phyloP scores from a whole-genome alignment of 1,139 yeast species.

The Arxiozyma heterogenica region DNA sequence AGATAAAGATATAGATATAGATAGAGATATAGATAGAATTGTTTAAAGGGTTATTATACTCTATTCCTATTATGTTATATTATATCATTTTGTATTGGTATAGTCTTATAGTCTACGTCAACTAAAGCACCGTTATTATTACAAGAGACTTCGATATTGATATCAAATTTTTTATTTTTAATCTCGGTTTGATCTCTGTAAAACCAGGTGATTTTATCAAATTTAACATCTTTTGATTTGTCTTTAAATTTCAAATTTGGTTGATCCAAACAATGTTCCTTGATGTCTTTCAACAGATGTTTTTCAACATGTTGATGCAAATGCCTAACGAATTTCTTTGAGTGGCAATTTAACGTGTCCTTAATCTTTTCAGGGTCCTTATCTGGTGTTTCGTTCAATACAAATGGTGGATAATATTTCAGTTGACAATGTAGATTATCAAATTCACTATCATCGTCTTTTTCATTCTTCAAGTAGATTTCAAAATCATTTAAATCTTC shows the following conservation, averaged over 20 bases:
- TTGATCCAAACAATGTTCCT: conserved; percentile 46
- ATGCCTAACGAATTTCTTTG: conserved; percentile 63
- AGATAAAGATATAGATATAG: no score
- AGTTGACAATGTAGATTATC: conserved; percentile 60
- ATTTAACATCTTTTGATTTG: conserved; percentile 41
- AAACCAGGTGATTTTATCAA: conserved; percentile 42
- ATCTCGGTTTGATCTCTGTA: conserved; percentile 43
- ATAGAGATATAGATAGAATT: not conserved
- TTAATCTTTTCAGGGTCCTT: conserved; percentile 64
- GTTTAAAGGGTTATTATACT: not conserved
- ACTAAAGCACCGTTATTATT: conserved; percentile 53
- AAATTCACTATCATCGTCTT: conserved; percentile 62
- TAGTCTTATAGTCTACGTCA: conserved; percentile 48
- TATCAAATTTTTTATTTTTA: conserved; percentile 41
- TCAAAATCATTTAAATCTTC: conserved; percentile 59
- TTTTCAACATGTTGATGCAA: conserved; percentile 66
- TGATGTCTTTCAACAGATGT: conserved; percentile 60
- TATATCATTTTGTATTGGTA: conserved; percentile 16
- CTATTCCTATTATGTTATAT: not conserved
- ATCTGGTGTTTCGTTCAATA: conserved; percentile 50
- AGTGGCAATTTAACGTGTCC: conserved; percentile 62
- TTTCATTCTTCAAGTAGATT: conserved; percentile 56
- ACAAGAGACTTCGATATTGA: conserved; percentile 49
- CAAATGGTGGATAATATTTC: conserved; percentile 64
- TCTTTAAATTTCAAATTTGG: conserved; percentile 43